Evolutionary conservation across 2,329 filamentous ascomycete species (phyloP).

Genomic region (Phialemoniopsis sp.): DNA sequence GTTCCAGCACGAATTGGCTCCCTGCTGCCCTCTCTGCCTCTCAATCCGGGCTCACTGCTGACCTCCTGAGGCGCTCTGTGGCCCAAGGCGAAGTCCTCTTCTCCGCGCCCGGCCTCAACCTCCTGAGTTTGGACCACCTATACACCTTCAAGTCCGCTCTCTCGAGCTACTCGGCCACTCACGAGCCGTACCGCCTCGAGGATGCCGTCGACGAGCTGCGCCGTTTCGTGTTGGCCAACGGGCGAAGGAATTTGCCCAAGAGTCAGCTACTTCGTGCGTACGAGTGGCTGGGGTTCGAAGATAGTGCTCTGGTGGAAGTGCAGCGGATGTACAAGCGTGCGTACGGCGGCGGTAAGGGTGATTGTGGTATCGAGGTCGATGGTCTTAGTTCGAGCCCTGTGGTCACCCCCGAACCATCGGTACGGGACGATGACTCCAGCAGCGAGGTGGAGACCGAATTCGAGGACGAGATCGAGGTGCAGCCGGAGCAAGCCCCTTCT

Average conservation of each 20-base stretch:
- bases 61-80: constrained; percentile 52
- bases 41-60: constrained; percentile 39
- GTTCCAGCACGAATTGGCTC: constrained; percentile 36
- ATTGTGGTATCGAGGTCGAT: constrained; percentile 39
- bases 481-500: constrained; percentile 3
- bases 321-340: constrained; percentile 51
- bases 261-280: constrained; percentile 51
- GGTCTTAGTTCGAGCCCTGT: constrained; percentile 21
- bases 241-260: constrained; percentile 43
- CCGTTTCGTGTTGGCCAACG: constrained; percentile 51
- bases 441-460: neutral
- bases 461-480: neutral
- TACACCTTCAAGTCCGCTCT: constrained; percentile 63
- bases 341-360: constrained; percentile 45
- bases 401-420: constrained; percentile 7
- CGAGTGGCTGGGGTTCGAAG: constrained; percentile 49
- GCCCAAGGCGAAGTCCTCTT: constrained; percentile 59
- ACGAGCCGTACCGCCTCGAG: constrained; percentile 42
- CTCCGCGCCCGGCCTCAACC: constrained; percentile 52
- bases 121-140: constrained; percentile 57
- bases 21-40: constrained; percentile 36
- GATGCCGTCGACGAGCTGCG: constrained; percentile 61
- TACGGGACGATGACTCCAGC: neutral
- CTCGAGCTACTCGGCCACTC: constrained; percentile 47
- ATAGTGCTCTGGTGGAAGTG: constrained; percentile 47